These are phyloP conservation scores for Aspergillus awamori DNA, from an alignment of 2,329 filamentous ascomycete genomes.

Conservation along the genomic window DNA sequence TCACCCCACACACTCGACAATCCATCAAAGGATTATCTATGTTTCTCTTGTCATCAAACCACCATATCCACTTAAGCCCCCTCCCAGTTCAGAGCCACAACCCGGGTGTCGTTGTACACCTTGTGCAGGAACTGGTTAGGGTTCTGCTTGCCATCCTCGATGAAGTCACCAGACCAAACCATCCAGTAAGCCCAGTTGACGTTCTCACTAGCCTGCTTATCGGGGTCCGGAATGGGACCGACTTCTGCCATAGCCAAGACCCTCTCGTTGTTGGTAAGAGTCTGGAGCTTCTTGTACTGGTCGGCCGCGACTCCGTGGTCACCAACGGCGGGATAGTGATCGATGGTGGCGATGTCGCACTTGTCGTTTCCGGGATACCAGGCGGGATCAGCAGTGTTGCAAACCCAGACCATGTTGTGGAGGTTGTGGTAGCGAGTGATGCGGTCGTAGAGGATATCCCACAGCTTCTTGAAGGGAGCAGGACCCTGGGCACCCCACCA, in stretches of 20 bases:
- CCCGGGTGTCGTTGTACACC: no score
- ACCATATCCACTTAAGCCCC: no score
- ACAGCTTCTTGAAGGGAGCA: slow-evolving; percentile 12
- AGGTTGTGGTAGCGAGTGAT: slow-evolving; percentile 11
- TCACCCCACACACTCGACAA: no score
- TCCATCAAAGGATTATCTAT: no score
- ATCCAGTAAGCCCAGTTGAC: slow-evolving; percentile 9
- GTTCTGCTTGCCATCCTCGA: no score
- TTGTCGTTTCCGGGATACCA: slow-evolving; percentile 18
- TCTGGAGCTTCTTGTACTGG: slow-evolving; percentile 8
- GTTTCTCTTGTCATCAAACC: no score
- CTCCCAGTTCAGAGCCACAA: no score
- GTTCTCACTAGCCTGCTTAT: no score
- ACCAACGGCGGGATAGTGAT: slow-evolving; percentile 10
- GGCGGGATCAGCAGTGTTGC: slow-evolving; percentile 7
- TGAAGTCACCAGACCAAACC: slow-evolving; percentile 7
- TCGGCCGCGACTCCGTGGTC: slow-evolving; percentile 11
- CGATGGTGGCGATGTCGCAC: slow-evolving; percentile 14
- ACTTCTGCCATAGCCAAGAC: no score
- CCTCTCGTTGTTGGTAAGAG: background rate
- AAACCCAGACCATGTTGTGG: slow-evolving; percentile 16
- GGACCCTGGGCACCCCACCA: slow-evolving; percentile 7
- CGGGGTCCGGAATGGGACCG: no score
- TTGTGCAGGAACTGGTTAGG: no score
- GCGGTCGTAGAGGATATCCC: slow-evolving; percentile 12